Percentiles rank a stretch among this genome's conserved stretches.
These are phyloP conservation scores for Sclerotinia sclerotiorum DNA, from an alignment of 2,329 filamentous ascomycete species.

Conservation along the genomic window DNA sequence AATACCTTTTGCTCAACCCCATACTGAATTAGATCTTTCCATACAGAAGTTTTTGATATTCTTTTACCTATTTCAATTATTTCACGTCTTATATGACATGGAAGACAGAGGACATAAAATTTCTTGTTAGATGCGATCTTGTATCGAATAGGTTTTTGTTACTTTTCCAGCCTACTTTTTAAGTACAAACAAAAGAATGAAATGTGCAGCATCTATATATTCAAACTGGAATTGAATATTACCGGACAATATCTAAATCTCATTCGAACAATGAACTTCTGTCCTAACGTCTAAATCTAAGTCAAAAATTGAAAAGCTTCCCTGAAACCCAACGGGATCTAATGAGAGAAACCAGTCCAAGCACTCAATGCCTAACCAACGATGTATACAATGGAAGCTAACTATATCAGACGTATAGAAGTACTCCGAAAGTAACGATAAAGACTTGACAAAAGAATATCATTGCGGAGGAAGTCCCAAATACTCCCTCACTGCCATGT, in stretches of 20 bases:
- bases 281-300: too few relatives aligned
- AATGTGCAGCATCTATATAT: background rate
- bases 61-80: too few relatives aligned
- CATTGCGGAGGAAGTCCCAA: background rate
- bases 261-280: too few relatives aligned
- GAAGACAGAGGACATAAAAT: background rate
- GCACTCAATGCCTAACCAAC: background rate
- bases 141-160: accelerated
- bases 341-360: background rate
- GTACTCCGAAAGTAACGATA: background rate
- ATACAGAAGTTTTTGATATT: too few relatives aligned
- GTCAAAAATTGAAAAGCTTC: background rate
- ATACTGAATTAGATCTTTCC: too few relatives aligned
- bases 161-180: background rate
- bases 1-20: too few relatives aligned
- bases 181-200: background rate
- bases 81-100: too few relatives aligned
- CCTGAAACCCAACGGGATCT: background rate
- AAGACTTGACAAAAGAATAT: background rate
- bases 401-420: background rate
- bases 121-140: background rate
- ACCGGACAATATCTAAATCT: background rate
- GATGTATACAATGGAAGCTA: background rate
- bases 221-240: accelerated
- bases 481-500: background rate